Base-by-base conservation (phyloP, 2,329 filamentous ascomycete genomes). In the Claviceps maximensis region DNA sequence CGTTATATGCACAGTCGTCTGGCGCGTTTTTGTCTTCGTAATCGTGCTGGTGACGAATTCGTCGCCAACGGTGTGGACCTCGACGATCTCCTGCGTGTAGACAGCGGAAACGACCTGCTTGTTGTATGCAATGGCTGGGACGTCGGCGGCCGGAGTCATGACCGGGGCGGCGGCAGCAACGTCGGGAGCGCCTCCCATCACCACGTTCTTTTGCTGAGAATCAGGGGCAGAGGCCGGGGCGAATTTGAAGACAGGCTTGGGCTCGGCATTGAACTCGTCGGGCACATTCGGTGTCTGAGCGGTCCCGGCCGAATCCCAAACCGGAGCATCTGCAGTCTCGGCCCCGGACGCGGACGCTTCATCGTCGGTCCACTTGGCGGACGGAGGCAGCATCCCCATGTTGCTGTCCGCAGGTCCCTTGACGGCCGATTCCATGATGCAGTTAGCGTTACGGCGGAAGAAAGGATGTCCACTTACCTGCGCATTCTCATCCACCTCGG, bases 401-500 rank as follows among this genome's bases (percentile, higher is more conserved):
- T 15, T 15, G 12, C 12, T 17, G 27, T 40, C 12, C 42, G 33
- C 36, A 42, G 51, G 50, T 19, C 44, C 38, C 33, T 49, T 50
- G 33, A 47, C 51, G n/a, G 58, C 60, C 9, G 57, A 50, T 50
- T 54, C 55, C 57, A 60, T 54, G 44, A 55, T 56, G 61, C 61
- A 64, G 57, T 64, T 59, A 61, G 58, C 49, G 44, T 59, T 62
- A 55, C 59, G 55, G 25, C 54, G 57, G 36, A 57, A 56, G 13
- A 60, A 48, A 25, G 60, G 49, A 27, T 58, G 55, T 25, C 52
- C 59, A 61, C 63, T 60, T 55, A 65, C 63, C 53, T 58, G 31
- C 12, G 57, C 55, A 25, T 49, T 27, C 33, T 50, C 57, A 19
- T 52, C 53, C 23, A 57, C 46, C 4, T 50, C 49, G 8, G 54